These are phyloP conservation scores for Cordyceps militaris DNA, from an alignment of 2,329 filamentous ascomycete species.

Conservation along the genomic window DNA sequence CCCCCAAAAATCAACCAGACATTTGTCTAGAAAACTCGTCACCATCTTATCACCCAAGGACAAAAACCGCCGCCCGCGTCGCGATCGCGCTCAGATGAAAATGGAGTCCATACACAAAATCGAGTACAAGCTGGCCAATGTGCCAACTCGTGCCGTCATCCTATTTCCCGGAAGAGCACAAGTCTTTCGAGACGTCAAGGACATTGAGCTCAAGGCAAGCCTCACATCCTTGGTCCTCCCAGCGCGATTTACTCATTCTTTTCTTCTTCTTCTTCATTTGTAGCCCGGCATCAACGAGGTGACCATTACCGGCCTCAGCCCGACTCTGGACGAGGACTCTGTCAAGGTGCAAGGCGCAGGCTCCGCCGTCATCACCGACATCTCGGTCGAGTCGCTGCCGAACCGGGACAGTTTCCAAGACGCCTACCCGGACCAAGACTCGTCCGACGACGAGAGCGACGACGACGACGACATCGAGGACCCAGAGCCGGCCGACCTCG, in stretches of 20 bases:
- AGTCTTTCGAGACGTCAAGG: constrained; percentile 51
- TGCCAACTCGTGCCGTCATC: constrained; percentile 54
- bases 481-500: constrained; percentile 19
- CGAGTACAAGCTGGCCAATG: constrained; percentile 48
- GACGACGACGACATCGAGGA: constrained; percentile 18
- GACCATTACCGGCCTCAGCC: constrained; percentile 48
- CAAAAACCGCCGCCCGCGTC: no score
- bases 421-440: constrained; percentile 41
- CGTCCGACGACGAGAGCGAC: constrained; percentile 25
- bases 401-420: constrained; percentile 50
- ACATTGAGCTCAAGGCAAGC: constrained; percentile 28
- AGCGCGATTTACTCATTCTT: background rate
- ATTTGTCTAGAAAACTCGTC: no score
- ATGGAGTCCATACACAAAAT: constrained; percentile 37
- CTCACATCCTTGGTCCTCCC: background rate
- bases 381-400: constrained; percentile 50
- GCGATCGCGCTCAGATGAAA: no score
- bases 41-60: no score
- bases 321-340: constrained; percentile 49
- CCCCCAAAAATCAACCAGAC: no score
- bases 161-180: constrained; percentile 57
- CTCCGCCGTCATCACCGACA: constrained; percentile 51
- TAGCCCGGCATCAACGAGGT: constrained; percentile 52
- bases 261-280: no score
- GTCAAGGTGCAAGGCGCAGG: constrained; percentile 55